Evolutionary conservation across 768 basidiomycete species (phyloP), one percentile per base, ranked within the genome.

Genomic region (Lactarius deliciosus): DNA sequence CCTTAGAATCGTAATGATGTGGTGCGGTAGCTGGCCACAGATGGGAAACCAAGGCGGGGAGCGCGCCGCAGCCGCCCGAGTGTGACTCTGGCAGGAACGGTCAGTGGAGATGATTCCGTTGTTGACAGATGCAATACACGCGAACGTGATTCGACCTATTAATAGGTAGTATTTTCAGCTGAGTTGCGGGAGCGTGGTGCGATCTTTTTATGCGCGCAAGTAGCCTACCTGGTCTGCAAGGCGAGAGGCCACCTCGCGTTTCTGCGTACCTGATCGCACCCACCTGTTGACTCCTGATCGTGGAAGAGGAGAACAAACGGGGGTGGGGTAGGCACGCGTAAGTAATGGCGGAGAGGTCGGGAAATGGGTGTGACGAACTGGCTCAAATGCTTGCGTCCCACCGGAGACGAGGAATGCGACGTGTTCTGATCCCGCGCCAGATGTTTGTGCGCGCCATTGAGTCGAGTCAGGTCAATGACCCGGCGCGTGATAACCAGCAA

Each of bases 311-410:
- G 1, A 60, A 58, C 30, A 66, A 28, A 22, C 70, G 36, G 67
- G 41, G 28, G 68, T 55, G n/a, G 61, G 30, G 10, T 40, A 40
- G 38, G 15, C n/a, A 1, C n/a, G 22, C 5, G 47, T 50, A 25
- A 47, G 45, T 9, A 13, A 25, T 15, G 22, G 11, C 47, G 47
- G 22, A 22, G 45, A 11, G 45, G 32, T 66, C 60, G 0, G 67
- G 71, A 18, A 68, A 60, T 5, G 71, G 65, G 4, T 66, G 64
- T 11, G 69, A 61, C 45, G 15, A 61, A 38, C 70, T n/a, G 66
- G 36, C 60, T 53, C 41, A 41, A 41, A 15, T 41, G 15, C 6
- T 15, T 53, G 22, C 15, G 11, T 50, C 50, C 10, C 32, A 34
- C 34, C 22, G n/a, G 47, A 50, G 25, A 7, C 13, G 50, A 53